A percentile compares a stretch with the other conserved stretches of the same genome.
These are phyloP conservation scores for Mortierella sp. DNA, from an alignment of 371 early-diverging fungal genomes.

Conservation along the genomic window DNA sequence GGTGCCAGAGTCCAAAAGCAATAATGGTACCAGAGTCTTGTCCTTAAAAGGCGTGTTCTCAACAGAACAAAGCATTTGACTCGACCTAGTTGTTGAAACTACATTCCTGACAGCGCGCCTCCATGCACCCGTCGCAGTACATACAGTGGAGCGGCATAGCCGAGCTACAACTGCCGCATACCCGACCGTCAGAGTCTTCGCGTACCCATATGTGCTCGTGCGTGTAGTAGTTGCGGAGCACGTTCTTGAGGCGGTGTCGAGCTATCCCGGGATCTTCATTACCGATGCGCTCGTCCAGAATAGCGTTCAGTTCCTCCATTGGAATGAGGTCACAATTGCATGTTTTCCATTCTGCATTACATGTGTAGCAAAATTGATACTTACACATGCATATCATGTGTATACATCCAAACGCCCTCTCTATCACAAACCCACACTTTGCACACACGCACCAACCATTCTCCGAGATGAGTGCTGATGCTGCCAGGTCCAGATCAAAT, in stretches of 20 bases:
- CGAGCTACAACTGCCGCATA: constrained; percentile 22
- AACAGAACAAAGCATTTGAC: too few species aligned
- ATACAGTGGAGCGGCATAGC: constrained; percentile 13
- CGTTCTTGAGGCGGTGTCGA: constrained; percentile 33
- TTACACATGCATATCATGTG: constrained; percentile 36
- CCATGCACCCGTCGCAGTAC: constrained; percentile 22
- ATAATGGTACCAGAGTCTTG: too few species aligned
- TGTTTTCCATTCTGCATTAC: constrained; percentile 20
- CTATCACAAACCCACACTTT: constrained; percentile 36
- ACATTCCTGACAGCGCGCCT: constrained; percentile 29
- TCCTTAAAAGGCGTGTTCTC: too few species aligned
- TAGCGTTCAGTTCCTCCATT: constrained; percentile 19
- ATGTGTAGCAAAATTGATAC: constrained; percentile 38
- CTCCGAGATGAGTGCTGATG: constrained; percentile 16
- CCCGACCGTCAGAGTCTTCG: not conserved
- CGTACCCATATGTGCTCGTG: constrained; percentile 27
- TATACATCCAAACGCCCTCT: constrained; percentile 25
- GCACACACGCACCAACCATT: constrained; percentile 29
- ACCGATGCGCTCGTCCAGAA: constrained; percentile 35
- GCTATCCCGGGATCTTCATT: constrained; percentile 8
- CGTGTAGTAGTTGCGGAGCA: constrained; percentile 28
- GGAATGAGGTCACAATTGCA: constrained; percentile 32
- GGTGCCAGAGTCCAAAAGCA: too few species aligned
- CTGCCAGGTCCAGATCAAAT: constrained; percentile 17
- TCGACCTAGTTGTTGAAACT: constrained; percentile 20